phyloP scores from a whole-genome alignment of 805 yeast species.

The Metschnikowia arizonensis region DNA sequence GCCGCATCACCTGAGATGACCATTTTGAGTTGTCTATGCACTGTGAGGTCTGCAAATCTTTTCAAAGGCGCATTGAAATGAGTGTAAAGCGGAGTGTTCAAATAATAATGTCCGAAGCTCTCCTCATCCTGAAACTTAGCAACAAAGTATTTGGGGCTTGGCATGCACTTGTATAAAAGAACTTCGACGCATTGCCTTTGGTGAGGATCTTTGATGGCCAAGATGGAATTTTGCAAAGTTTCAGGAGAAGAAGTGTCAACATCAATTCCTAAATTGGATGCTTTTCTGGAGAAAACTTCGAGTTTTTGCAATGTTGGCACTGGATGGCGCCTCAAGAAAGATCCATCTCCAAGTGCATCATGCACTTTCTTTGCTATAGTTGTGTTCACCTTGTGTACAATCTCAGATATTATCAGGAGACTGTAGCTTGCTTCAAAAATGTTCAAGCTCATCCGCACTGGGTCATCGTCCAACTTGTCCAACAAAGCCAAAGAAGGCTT shows the following conservation, averaged over 20 bases:
- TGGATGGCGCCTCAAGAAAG: conserved; percentile 83
- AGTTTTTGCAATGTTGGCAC: conserved; percentile 79
- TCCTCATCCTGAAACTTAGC: conserved; percentile 86
- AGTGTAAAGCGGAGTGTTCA: conserved; percentile 81
- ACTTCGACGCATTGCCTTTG: conserved; percentile 75
- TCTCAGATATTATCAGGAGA: conserved; percentile 62
- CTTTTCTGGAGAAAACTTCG: conserved; percentile 71
- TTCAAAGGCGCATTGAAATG: conserved; percentile 92
- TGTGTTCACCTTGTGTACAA: conserved; percentile 73
- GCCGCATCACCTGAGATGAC: conserved; percentile 44
- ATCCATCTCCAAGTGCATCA: conserved; percentile 70
- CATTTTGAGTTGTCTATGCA: conserved; percentile 83
- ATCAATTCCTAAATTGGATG: conserved; percentile 58
- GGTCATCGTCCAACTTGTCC: conserved; percentile 83
- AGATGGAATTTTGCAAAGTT: conserved; percentile 65
- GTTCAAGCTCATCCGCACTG: conserved; percentile 65
- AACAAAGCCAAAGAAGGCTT: conserved; percentile 58
- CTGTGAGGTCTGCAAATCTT: conserved; percentile 88
- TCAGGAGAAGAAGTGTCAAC: conserved; percentile 74
- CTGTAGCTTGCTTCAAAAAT: conserved; percentile 61
- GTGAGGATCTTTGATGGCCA: conserved; percentile 55
- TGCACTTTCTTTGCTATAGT: conserved; percentile 80
- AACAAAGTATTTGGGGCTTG: conserved; percentile 80
- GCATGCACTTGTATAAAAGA: conserved; percentile 72
- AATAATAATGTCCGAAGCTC: conserved; percentile 71